These are phyloP conservation scores for Danielia oregonensis DNA, from an alignment of 805 yeast species.

Conservation along the genomic window DNA sequence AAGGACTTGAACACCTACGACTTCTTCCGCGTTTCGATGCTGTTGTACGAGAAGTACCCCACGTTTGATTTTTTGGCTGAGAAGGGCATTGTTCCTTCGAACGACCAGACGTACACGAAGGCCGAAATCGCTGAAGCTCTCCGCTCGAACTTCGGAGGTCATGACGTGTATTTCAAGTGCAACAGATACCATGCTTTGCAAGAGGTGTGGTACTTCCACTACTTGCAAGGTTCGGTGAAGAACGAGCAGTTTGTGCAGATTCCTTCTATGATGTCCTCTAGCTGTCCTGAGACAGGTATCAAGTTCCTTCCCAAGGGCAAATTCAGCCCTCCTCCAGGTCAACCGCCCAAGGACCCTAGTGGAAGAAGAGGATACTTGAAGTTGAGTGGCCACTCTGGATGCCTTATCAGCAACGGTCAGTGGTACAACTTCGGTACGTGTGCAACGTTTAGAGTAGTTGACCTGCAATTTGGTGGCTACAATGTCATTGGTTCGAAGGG, in stretches of 20 bases:
- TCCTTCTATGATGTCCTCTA: slow-evolving; percentile 51
- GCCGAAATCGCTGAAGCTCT: slow-evolving; percentile 31
- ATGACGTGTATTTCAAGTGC: slow-evolving; percentile 36
- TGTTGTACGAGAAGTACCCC: slow-evolving; percentile 29
- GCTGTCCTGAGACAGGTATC: slow-evolving; percentile 70
- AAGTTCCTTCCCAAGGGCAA: slow-evolving; percentile 66
- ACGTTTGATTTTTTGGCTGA: slow-evolving; percentile 32
- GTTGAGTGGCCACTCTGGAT: slow-evolving; percentile 55
- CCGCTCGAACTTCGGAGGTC: slow-evolving; percentile 25
- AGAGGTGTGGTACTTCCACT: slow-evolving; percentile 26
- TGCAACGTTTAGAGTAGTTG: slow-evolving; percentile 61
- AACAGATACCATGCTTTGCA: slow-evolving; percentile 16
- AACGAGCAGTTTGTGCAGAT: slow-evolving; percentile 46
- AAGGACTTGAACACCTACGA: slow-evolving; percentile 25
- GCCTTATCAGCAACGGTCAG: slow-evolving; percentile 80
- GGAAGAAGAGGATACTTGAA: slow-evolving; percentile 35
- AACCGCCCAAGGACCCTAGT: slow-evolving; percentile 12
- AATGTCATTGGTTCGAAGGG: slow-evolving; percentile 70
- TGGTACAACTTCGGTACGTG: slow-evolving; percentile 85
- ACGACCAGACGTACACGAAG: slow-evolving; percentile 29
- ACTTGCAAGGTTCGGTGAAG: slow-evolving; percentile 20
- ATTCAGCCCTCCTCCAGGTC: slow-evolving; percentile 8
- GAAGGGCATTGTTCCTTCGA: slow-evolving; percentile 36
- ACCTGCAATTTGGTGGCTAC: slow-evolving; percentile 71
- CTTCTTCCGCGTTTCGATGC: slow-evolving; percentile 27